phyloP scores from a whole-genome alignment of 129 eudicot species.

The Logfia minima region DNA sequence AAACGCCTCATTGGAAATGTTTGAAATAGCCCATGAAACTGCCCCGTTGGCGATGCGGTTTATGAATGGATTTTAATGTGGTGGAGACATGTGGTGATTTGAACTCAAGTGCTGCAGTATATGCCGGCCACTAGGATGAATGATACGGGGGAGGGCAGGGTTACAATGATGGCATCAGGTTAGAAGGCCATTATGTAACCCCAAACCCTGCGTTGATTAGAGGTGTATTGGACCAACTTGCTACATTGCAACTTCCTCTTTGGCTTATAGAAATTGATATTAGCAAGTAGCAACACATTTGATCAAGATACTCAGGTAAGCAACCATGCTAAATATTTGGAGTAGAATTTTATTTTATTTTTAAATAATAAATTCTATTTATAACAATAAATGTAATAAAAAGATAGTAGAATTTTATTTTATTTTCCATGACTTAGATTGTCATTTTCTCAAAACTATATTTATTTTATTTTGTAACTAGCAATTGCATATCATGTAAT shows the following conservation, averaged over 20 bases:
- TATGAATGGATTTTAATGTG: conserved; percentile 63
- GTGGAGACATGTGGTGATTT: conserved; percentile 53
- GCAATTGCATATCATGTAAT: too few species aligned
- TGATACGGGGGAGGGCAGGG: neutral
- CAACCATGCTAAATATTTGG: neutral
- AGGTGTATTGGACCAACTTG: conserved; percentile 55
- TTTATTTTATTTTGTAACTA: too few species aligned
- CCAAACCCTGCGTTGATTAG: conserved; percentile 55
- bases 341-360: neutral
- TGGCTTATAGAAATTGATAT: conserved; percentile 74
- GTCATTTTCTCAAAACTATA: too few species aligned
- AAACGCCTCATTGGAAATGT: conserved; percentile 39
- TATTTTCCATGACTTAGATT: too few species aligned
- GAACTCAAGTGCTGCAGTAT: conserved; percentile 41
- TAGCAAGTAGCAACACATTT: conserved; percentile 33
- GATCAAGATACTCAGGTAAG: conserved; percentile 51
- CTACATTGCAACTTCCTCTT: conserved; percentile 49
- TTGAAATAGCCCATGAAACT: conserved; percentile 37
- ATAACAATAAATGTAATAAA: neutral
- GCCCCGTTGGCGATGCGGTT: conserved; percentile 56
- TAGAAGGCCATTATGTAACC: conserved; percentile 53
- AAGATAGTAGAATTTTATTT: too few species aligned
- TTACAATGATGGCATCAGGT: conserved; percentile 27
- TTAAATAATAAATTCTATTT: neutral
- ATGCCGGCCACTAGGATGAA: conserved; percentile 35